Evolutionary conservation across 1,284 basidiomycete species (phyloP).

Genomic region (Sanghuangporus weigelae): DNA sequence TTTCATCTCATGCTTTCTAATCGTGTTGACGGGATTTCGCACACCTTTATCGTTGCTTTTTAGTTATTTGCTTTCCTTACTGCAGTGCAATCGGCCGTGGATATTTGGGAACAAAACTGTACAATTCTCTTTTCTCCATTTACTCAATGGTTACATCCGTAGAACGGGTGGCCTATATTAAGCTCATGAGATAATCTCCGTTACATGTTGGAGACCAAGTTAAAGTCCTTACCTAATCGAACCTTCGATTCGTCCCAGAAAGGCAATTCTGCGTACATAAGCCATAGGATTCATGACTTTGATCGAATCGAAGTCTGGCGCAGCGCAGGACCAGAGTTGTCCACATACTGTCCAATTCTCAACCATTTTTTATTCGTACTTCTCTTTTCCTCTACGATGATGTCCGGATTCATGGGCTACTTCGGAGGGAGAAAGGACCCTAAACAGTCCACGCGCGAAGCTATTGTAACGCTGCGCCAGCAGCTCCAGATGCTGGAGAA

Average conservation of each 20-base stretch:
- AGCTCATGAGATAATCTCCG: neutral
- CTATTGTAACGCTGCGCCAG: conserved; percentile 82
- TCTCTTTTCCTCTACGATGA: conserved; percentile 40
- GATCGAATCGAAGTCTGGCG: neutral
- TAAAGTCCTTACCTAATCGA: neutral
- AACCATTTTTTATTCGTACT: neutral
- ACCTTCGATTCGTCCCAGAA: neutral
- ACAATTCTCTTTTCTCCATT: neutral
- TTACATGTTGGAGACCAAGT: neutral
- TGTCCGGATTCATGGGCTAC: conserved; percentile 86
- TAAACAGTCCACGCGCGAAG: conserved; percentile 76
- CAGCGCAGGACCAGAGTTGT: neutral
- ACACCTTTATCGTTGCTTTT: neutral
- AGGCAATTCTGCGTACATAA: neutral
- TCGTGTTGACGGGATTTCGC: neutral
- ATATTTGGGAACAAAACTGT: conserved; percentile 1
- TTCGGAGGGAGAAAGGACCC: conserved; percentile 76
- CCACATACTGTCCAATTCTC: neutral
- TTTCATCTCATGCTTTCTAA: conserved; percentile 19
- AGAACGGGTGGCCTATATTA: neutral
- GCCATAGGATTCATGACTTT: neutral
- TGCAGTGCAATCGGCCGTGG: conserved; percentile 1
- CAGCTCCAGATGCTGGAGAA: conserved; percentile 97
- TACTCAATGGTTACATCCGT: neutral
- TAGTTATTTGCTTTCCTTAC: neutral